phyloP scores from a whole-genome alignment of 495 filamentous ascomycete genomes.

The Astrocystis sublimbata region DNA sequence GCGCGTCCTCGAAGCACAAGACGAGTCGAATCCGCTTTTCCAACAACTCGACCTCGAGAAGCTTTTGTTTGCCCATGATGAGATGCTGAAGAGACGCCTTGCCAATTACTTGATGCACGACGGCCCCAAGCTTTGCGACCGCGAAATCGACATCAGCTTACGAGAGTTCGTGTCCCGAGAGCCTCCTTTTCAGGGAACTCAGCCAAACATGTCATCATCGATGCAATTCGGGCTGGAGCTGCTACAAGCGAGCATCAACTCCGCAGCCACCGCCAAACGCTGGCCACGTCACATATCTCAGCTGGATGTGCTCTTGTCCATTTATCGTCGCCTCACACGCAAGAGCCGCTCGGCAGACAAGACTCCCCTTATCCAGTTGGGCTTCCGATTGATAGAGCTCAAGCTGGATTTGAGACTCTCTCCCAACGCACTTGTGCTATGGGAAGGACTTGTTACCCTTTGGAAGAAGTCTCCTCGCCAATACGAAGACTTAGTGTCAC shows the following conservation, averaged over 20 bases:
- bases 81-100: constrained; percentile 20
- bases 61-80: constrained; percentile 11
- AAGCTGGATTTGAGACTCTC: background rate
- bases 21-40: constrained; percentile 26
- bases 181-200: constrained; percentile 8
- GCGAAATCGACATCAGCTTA: constrained; percentile 17
- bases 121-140: constrained; percentile 10
- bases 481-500: constrained; percentile 4
- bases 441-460: constrained; percentile 3
- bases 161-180: constrained; percentile 13
- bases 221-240: constrained; percentile 22
- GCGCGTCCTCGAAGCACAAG: constrained; percentile 21
- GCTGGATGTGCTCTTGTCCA: constrained; percentile 17
- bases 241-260: constrained; percentile 15
- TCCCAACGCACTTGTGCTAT: constrained; percentile 6
- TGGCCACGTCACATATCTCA: constrained; percentile 18
- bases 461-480: constrained; percentile 17
- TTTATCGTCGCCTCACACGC: constrained; percentile 14
- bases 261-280: constrained; percentile 4
- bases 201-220: constrained; percentile 18
- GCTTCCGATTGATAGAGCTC: constrained; percentile 20
- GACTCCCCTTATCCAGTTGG: constrained; percentile 17
- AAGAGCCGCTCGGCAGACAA: constrained; percentile 17
- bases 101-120: constrained; percentile 17
- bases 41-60: background rate